Conservation (phyloP, 495 filamentous ascomycete genomes). For the Penicillium ochrochloron region DNA sequence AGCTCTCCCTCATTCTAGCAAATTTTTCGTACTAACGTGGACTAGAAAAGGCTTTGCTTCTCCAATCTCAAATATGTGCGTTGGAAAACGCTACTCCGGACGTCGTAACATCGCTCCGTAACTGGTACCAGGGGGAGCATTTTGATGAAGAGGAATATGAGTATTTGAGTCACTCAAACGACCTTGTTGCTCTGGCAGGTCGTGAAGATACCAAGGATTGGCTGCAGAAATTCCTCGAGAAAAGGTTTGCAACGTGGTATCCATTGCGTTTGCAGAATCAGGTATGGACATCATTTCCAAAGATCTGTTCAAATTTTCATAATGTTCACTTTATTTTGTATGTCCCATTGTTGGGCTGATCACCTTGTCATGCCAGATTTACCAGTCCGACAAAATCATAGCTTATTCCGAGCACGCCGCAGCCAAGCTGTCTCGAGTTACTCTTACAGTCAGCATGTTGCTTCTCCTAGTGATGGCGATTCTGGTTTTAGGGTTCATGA, state of each 20-base stretch:
- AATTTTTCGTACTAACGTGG: neutral
- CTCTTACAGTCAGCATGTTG: neutral
- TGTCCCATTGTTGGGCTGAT: neutral
- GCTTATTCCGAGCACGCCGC: neutral
- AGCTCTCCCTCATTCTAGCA: neutral
- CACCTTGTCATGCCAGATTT: neutral
- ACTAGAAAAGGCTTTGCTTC: neutral
- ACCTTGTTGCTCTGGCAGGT: neutral
- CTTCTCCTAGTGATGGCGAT: neutral
- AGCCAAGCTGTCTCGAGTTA: neutral
- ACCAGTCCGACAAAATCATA: neutral
- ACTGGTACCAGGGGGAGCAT: neutral
- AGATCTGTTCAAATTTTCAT: no score
- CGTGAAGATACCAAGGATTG: neutral
- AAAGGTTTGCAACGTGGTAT: neutral
- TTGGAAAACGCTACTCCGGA: neutral
- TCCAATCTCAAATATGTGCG: neutral
- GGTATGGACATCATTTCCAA: neutral
- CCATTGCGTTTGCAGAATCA: neutral
- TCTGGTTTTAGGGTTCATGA: neutral
- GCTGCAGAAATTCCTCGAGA: neutral
- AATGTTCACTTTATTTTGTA: neutral
- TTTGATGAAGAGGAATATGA: neutral
- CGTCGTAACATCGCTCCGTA: neutral
- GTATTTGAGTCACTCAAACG: neutral